Conservation (phyloP, 768 basidiomycete species). For the Lactarius tabidus region DNA sequence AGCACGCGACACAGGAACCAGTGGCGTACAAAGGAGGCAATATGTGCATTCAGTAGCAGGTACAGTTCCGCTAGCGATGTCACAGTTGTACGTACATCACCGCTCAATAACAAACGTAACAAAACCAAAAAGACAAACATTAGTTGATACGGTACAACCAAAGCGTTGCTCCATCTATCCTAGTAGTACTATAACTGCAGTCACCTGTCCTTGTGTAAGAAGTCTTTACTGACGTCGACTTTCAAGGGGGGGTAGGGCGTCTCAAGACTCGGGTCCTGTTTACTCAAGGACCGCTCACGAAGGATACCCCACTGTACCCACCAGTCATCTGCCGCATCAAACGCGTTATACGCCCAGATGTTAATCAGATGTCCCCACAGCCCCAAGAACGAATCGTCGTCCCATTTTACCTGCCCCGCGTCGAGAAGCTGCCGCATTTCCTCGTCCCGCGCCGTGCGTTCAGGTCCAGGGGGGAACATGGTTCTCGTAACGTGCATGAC, state of each 20-base stretch:
- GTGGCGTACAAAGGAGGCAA: not conserved
- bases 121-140: not conserved
- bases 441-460: slow-evolving; percentile 10
- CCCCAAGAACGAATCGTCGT: slow-evolving; percentile 16
- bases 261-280: not conserved
- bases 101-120: no score
- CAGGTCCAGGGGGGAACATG: slow-evolving; percentile 23
- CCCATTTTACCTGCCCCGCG: slow-evolving; percentile 11
- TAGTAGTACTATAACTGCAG: not conserved
- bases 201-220: not conserved
- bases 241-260: slow-evolving; percentile 4
- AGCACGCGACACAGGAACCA: not conserved
- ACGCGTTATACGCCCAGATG: slow-evolving; percentile 24
- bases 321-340: slow-evolving; percentile 27
- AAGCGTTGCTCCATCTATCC: not conserved
- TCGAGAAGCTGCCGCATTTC: slow-evolving; percentile 5
- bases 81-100: no score
- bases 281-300: slow-evolving; percentile 18
- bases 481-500: not conserved
- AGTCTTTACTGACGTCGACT: slow-evolving; percentile 2
- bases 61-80: not conserved
- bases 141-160: not conserved
- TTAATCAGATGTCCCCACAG: slow-evolving; percentile 21
- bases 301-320: slow-evolving; percentile 27
- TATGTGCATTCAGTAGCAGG: not conserved